Base-by-base conservation (phyloP, 2,329 filamentous ascomycete genomes). In the Aspergillus quadrilineatus region DNA sequence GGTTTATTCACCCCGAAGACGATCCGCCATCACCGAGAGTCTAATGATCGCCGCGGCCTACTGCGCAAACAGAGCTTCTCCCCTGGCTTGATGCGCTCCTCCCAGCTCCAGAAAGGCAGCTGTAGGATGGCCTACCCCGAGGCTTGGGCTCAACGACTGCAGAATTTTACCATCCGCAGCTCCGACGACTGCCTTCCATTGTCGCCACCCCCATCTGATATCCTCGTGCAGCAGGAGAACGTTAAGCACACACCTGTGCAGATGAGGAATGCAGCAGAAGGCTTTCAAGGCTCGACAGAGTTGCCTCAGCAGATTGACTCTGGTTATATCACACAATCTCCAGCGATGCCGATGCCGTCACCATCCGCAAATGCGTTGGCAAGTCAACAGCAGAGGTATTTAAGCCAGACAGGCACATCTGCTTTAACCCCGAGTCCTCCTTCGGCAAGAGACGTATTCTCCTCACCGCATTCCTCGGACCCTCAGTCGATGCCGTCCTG, bases 31-130 rank as follows among this genome's bases (percentile, higher is more conserved):
- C 69, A 74, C 60, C 72, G 74, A 59, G 75, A 77, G 62, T 66
- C 72, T 53, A 75, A 76, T 69, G 69, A 71, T 55, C 72, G 67
- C 61, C 73, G 71, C 61, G 66, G 66, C 45, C 58, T 69, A 45
- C 65, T 73, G 63, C 74, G 69, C 69, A 77, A 72, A 70, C 75
- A 73, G 67, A 79, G 66, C 62, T 72, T 70, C 56, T 78, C 74
- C 26, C 75, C 79, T 43, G 83, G 79, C 64, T 80, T 84, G 77
- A 82, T 82, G 77, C 81, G 77, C 63, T 77, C 82, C 41, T 78
- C 79, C 22, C 76, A 79, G 55, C 58, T 78, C 74, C 70, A 76
- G 70, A 68, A 78, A 57, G 65, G 63, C 58, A 37, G 45, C 30
- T 42, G 28, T 30, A 76, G 67, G 61, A 75, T 73, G 71, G 69